These are phyloP conservation scores for Porodaedalea pini DNA, from an alignment of 1,284 basidiomycete genomes.

Conservation along the genomic window DNA sequence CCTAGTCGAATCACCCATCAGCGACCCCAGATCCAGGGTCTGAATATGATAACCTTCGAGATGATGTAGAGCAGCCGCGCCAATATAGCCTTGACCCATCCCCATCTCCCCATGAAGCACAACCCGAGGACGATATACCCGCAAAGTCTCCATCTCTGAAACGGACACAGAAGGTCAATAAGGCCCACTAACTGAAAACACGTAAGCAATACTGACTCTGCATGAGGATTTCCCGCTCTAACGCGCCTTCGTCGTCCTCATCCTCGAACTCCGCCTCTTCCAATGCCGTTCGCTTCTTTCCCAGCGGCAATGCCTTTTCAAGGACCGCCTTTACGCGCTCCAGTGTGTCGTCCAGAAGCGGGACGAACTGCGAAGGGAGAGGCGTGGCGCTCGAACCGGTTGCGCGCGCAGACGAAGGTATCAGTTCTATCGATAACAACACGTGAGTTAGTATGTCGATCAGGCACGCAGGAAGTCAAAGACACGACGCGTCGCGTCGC, in stretches of 20 bases:
- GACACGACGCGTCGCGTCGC: slow-evolving; percentile 6
- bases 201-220: slow-evolving; percentile 58
- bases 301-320: slow-evolving; percentile 63
- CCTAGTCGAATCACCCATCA: slow-evolving; percentile 87
- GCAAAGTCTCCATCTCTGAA: slow-evolving; percentile 85
- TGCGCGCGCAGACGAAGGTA: slow-evolving; percentile 93
- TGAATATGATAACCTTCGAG: slow-evolving; percentile 96
- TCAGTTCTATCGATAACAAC: slow-evolving; percentile 56
- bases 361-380: slow-evolving; percentile 82
- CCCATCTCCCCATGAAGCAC: slow-evolving; percentile 80
- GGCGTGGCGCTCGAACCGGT: slow-evolving; percentile 82
- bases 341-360: slow-evolving; percentile 70
- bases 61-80: slow-evolving; percentile 88
- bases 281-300: slow-evolving; percentile 74
- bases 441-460: slow-evolving; percentile 11
- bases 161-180: slow-evolving; percentile 16
- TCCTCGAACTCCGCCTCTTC: slow-evolving; percentile 95
- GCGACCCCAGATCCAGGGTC: slow-evolving; percentile 84
- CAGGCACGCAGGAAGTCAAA: slow-evolving; percentile 6
- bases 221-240: slow-evolving; percentile 81
- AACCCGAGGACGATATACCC: slow-evolving; percentile 89
- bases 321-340: slow-evolving; percentile 72
- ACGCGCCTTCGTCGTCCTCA: slow-evolving; percentile 65
- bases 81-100: slow-evolving; percentile 90
- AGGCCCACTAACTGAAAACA: not conserved